Evolutionary conservation across 805 yeast species (phyloP), one percentile per base, ranked within the genome.

Genomic region (Torulaspora indica): DNA sequence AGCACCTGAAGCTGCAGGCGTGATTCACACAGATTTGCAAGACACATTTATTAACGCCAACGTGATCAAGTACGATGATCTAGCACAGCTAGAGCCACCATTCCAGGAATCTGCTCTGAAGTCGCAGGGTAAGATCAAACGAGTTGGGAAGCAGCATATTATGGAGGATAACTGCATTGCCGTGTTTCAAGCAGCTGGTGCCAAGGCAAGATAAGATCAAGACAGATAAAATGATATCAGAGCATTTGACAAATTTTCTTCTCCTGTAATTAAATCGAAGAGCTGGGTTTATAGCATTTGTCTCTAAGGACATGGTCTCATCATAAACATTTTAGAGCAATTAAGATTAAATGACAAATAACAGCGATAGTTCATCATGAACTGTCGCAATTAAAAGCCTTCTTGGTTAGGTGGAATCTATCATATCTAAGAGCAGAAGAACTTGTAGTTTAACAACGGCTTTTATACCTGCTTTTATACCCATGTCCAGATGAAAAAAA

Each of bases 1-100:
- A 29, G 95, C 95, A 1, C 90, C 91, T 30, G 85, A 85, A 50
- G 96, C 95, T 2, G 96, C 96, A 0, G 95, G 90, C 17, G 82
- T 83, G 27, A 89, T 89, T 47, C 96, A 89, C 62, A 83, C 87
- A 1, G 96, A 88, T 62, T 68, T 88, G 43, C 81, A 83, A 67
- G 78, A 81, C 56, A 85, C 95, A 0, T 89, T 89, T 61, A 78
- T 89, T 37, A 77, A 78, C 58, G 95, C 93, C 8, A 79, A 81
- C 45, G 85, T 89, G 23, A 74, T 77, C 58, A 83, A 83, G 56
- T 83, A 75, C 61, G 71, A 75, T 4, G 93, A 85, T 55, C 64
- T 83, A 42, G 52, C 47, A 1, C 8, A 23, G 13, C 29, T 53
- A 38, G 47, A 38, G 18, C 55, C 60, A 2, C 63, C 63, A 12